A percentile compares a stretch with the other conserved stretches of the same genome.
Evolutionary conservation across 2,329 filamentous ascomycete genomes (phyloP).

Genomic region (Cercospora brassicicola): DNA sequence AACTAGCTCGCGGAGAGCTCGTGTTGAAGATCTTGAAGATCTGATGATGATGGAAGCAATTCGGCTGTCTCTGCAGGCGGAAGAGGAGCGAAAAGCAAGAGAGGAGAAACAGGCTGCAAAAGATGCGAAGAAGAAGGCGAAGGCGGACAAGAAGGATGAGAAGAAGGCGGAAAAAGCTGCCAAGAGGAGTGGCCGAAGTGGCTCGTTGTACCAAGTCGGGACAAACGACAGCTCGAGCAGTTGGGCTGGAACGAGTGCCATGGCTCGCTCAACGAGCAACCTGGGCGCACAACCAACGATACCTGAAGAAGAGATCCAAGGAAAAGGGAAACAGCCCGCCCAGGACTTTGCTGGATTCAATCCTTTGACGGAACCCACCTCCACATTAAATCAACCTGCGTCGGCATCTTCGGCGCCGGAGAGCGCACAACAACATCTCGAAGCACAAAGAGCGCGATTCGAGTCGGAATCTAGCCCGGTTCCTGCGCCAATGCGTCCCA

Average conservation of each 20-base stretch:
- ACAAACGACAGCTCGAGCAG: slow-evolving; percentile 39
- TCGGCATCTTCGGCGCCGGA: slow-evolving; percentile 31
- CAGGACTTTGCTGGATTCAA: slow-evolving; percentile 47
- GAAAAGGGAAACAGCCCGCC: slow-evolving; percentile 52
- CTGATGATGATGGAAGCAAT: slow-evolving; percentile 99
- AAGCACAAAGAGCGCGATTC: slow-evolving; percentile 47
- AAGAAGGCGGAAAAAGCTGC: slow-evolving; percentile 70
- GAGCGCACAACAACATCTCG: slow-evolving; percentile 49
- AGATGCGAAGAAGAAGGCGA: slow-evolving; percentile 80
- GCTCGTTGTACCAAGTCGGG: slow-evolving; percentile 52
- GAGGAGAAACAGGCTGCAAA: slow-evolving; percentile 79
- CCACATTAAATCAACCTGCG: slow-evolving; percentile 42
- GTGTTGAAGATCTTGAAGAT: slow-evolving; percentile 87
- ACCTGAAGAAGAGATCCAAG: slow-evolving; percentile 38
- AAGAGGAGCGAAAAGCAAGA: slow-evolving; percentile 87
- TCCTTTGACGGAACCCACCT: slow-evolving; percentile 46
- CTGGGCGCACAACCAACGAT: slow-evolving; percentile 48
- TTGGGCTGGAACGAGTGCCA: slow-evolving; percentile 34
- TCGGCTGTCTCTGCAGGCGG: slow-evolving; percentile 80
- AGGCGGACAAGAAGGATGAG: slow-evolving; percentile 64
- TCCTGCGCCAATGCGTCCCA: slow-evolving; percentile 28
- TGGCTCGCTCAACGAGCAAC: slow-evolving; percentile 51
- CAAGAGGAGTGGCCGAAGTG: slow-evolving; percentile 60
- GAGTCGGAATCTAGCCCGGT: slow-evolving; percentile 34
- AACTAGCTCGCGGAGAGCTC: slow-evolving; percentile 57